Evolutionary conservation across 1,139 yeast genomes (phyloP).

Genomic region (Yamadazyma dendronema): DNA sequence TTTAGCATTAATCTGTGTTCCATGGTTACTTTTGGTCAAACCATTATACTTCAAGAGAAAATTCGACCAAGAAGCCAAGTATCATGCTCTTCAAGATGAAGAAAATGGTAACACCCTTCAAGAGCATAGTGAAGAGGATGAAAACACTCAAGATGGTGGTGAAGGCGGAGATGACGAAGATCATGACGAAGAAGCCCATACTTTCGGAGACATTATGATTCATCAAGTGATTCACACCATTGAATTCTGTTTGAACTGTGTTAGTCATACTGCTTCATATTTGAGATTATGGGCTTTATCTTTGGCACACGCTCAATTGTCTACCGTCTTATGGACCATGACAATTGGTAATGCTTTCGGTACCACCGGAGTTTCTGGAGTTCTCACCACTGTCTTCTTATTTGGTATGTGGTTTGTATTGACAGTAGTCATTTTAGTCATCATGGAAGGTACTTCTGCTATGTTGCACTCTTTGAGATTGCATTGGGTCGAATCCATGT

Average conservation of each 20-base stretch:
- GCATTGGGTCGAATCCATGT: slow-evolving; percentile 89
- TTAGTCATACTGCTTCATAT: slow-evolving; percentile 77
- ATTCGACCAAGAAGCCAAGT: slow-evolving; percentile 41
- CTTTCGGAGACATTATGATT: slow-evolving; percentile 74
- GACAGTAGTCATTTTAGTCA: slow-evolving; percentile 69
- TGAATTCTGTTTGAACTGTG: slow-evolving; percentile 76
- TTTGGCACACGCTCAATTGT: slow-evolving; percentile 74
- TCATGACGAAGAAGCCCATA: slow-evolving; percentile 52
- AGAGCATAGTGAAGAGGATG: slow-evolving; percentile 21
- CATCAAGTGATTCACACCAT: slow-evolving; percentile 80
- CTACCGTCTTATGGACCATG: slow-evolving; percentile 77
- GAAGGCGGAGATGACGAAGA: slow-evolving; percentile 46
- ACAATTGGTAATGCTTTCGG: slow-evolving; percentile 62
- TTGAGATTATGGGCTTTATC: slow-evolving; percentile 79
- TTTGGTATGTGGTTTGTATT: slow-evolving; percentile 80
- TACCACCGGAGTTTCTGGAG: slow-evolving; percentile 48
- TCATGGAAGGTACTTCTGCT: slow-evolving; percentile 87
- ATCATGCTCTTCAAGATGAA: slow-evolving; percentile 26
- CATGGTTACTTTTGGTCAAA: slow-evolving; percentile 68
- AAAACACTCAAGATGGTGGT: slow-evolving; percentile 35
- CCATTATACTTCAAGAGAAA: slow-evolving; percentile 53
- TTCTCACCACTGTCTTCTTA: slow-evolving; percentile 52
- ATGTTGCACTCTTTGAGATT: slow-evolving; percentile 82
- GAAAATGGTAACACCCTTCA: slow-evolving; percentile 21
- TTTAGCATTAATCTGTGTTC: slow-evolving; percentile 71